Evolutionary conservation across 192 early-diverging fungal species (phyloP), one percentile per base, ranked within the genome.

Genomic region (Gamsiella multidivaricata): DNA sequence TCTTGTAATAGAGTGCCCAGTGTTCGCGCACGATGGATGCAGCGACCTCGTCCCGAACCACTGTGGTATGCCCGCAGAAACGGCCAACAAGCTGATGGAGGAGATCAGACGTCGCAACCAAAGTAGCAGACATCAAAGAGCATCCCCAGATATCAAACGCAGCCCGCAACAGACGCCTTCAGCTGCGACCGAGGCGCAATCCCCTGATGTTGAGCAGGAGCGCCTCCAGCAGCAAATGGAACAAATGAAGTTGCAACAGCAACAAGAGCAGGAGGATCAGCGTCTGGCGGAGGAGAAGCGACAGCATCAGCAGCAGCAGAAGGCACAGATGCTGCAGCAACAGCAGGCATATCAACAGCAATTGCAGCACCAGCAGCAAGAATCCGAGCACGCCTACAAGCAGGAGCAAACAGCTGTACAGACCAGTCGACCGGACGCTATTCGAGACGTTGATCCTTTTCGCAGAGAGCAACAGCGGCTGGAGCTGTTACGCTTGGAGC

Each of bases 51-150:
- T 99, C 20, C 97, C 97, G 14, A 91, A 95, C 61, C 90, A 95
- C 22, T 99, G 97, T 62, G 97, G 97, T 7, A 85, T 98, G 70
- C 86, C 91, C 1, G 91, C 92, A 75, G 89, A 88, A 54, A 83
- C 93, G 76, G 94, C 97, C 6, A 92, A 91, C 73, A 91, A 93
- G 47, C 90, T 99, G 84, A 79, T 96, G 61, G 80, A 82, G 23
- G 94, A 95, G 58, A 93, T 98, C 65, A 91, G 93, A 59, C 70
- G 88, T 29, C 65, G 66, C 10, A 68, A 69, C 69, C 81, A 39
- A 69, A 72, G 20, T 29, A 80, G 47, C 45, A 85, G 37, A 59
- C 56, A 65, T 70, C 81, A 65, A 28, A 53, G 33, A 58, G 54
- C 37, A 31, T 61, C 46, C 23, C 54, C 10, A 50, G 76, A 55